Base-by-base conservation (phyloP, 2,329 filamentous ascomycete species). In the Pseudogymnoascus sp. region DNA sequence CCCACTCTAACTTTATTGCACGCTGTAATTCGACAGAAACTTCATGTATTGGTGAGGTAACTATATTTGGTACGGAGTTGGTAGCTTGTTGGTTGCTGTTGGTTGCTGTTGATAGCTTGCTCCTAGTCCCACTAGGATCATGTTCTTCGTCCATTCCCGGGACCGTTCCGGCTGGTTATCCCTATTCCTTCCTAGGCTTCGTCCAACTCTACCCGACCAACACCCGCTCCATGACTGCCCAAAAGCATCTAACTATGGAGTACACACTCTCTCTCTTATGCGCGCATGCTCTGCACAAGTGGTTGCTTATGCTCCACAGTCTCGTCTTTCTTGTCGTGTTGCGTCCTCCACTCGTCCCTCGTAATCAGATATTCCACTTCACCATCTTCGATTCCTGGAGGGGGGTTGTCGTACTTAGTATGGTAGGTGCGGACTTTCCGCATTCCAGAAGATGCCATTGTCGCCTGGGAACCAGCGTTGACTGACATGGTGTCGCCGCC, bases 401-500 rank as follows among this genome's bases (percentile, higher is more conserved):
- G 49, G 31, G 49, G 49, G 16, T 55, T 55, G n/a, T 55, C 49
- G 49, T 55, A 55, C 16, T 55, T 55, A 10, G n/a, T 55, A 55
- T 33, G 8, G 49, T 55, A 55, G 12, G 49, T 55, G 16, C 49
- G 49, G n/a, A 55, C 29, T 55, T 55, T 55, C 6, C 6, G 16
- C 49, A 55, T 55, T 5, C 49, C 49, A 55, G 14, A 55, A 55
- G 49, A 55, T 55, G 49, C 49, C 49, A 55, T 55, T 55, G 49
- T 55, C 29, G 70, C 69, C 26, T 69, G 61, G 2, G 71, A 73
- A 4, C 68, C 69, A 52, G 60, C 63, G 60, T 73, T 73, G 10
- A 73, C 66, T 31, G 69, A 66, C 72, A 73, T 73, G 14, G 71
- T 73, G 59, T 72, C 69, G 6, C 68, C 71, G 39, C 66, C 67